phyloP scores from a whole-genome alignment of 2,329 filamentous ascomycete species.

The Diplodia mutila region DNA sequence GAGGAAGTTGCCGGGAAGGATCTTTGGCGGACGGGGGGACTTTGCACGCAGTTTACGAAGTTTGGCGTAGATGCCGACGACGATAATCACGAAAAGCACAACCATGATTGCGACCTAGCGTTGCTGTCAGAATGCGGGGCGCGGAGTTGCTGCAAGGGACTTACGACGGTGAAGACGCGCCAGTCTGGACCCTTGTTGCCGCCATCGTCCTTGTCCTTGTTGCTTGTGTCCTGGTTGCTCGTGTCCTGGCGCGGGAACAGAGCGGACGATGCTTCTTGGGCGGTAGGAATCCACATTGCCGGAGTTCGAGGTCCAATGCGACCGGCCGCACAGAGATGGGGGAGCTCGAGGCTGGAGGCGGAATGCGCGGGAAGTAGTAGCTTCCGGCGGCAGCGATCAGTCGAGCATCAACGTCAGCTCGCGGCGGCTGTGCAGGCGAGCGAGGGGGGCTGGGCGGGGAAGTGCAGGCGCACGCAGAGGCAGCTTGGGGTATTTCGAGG shows the following conservation, averaged over 20 bases:
- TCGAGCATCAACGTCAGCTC: conserved; percentile 24
- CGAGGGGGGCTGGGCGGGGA: background rate
- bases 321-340: conserved; percentile 5
- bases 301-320: conserved; percentile 7
- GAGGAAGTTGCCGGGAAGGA: conserved; percentile 27
- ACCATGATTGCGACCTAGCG: conserved; percentile 20
- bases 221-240: too few species aligned
- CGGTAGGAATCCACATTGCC: conserved; percentile 17
- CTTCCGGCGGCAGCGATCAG: conserved; percentile 24
- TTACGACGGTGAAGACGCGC: conserved; percentile 22
- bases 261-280: background rate
- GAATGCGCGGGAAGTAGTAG: conserved; percentile 24
- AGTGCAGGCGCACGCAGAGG: background rate
- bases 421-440: conserved; percentile 17
- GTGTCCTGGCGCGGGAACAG: conserved; percentile 13
- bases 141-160: conserved; percentile 19
- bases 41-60: conserved; percentile 20
- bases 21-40: conserved; percentile 13
- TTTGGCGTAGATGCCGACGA: conserved; percentile 18
- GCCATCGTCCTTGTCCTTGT: background rate
- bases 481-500: background rate
- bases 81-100: conserved; percentile 17
- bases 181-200: conserved; percentile 17
- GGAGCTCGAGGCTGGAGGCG: conserved; percentile 18
- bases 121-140: conserved; percentile 2